A percentile compares a stretch with the other conserved stretches of the same genome.
Conservation (phyloP, 495 filamentous ascomycete species). For the Rhypophila decipiens region DNA sequence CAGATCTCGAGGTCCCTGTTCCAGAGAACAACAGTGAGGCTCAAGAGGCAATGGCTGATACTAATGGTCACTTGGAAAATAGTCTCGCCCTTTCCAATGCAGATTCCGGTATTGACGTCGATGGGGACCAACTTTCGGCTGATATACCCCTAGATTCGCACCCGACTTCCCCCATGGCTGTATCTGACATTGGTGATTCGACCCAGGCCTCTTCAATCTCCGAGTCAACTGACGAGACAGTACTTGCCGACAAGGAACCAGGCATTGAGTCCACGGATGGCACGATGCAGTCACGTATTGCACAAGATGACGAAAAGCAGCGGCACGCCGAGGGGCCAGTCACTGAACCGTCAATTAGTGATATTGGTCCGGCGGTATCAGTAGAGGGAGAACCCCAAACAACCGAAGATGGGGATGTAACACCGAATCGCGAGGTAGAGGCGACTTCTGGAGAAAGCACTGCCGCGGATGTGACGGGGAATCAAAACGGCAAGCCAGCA, state of each 20-base stretch:
- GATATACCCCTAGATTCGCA: slow-evolving; percentile 41
- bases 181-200: slow-evolving; percentile 42
- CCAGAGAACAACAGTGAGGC: not conserved
- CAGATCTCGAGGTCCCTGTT: slow-evolving; percentile 1
- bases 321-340: no score
- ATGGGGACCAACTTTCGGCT: slow-evolving; percentile 29
- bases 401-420: no score
- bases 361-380: no score
- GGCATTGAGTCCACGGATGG: not conserved
- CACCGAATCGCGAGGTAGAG: no score
- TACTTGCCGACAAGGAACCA: slow-evolving; percentile 23
- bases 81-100: slow-evolving; percentile 26
- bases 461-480: no score
- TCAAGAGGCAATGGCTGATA: slow-evolving; percentile 1
- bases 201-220: slow-evolving; percentile 51
- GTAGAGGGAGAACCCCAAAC: no score
- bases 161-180: slow-evolving; percentile 41
- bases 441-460: no score
- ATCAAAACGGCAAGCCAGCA: no score
- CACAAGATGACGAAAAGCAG: not conserved
- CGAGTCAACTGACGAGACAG: slow-evolving; percentile 47
- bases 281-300: not conserved
- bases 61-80: slow-evolving; percentile 9
- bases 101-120: slow-evolving; percentile 34
- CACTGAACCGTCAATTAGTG: no score